Percentiles rank a stretch among this genome's conserved stretches.
These are phyloP conservation scores for Epipyxis sp. DNA, from an alignment of 108 stramenopile genomes.

Conservation along the genomic window DNA sequence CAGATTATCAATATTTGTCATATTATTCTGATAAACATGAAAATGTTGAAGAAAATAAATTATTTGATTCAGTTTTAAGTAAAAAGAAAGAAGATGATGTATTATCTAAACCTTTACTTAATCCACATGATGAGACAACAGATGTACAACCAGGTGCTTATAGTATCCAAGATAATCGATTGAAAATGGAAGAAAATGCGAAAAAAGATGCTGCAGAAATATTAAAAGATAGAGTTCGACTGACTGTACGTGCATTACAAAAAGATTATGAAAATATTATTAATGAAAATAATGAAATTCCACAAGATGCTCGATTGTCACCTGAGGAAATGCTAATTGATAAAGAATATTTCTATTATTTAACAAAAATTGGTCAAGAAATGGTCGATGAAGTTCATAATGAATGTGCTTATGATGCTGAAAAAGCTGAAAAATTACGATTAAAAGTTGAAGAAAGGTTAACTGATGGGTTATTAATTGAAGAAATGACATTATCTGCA, in stretches of 20 bases:
- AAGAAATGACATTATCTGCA: slow-evolving; percentile 15
- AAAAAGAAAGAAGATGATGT: neutral
- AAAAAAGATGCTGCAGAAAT: slow-evolving; percentile 49
- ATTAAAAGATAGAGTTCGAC: slow-evolving; percentile 55
- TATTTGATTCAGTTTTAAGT: neutral
- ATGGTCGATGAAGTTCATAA: slow-evolving; percentile 54
- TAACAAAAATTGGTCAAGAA: slow-evolving; percentile 45
- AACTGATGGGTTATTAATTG: slow-evolving; percentile 3
- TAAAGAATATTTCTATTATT: slow-evolving; percentile 40
- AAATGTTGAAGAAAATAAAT: neutral
- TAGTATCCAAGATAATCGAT: slow-evolving; percentile 58
- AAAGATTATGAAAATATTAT: slow-evolving; percentile 36
- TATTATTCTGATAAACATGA: neutral
- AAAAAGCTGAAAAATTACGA: slow-evolving; percentile 42
- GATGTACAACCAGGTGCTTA: slow-evolving; percentile 48
- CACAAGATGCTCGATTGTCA: slow-evolving; percentile 37
- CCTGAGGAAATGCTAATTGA: slow-evolving; percentile 53
- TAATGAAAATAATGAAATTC: slow-evolving; percentile 47
- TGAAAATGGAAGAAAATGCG: slow-evolving; percentile 58
- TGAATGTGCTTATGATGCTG: slow-evolving; percentile 51
- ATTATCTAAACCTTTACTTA: neutral
- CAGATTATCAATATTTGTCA: neutral
- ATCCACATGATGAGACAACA: neutral
- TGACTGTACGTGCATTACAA: slow-evolving; percentile 42
- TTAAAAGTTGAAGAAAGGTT: slow-evolving; percentile 39